Percentiles rank a stretch among this genome's conserved stretches.
These are phyloP conservation scores for Amylocystis lapponica DNA, from an alignment of 768 basidiomycete genomes.

Conservation along the genomic window DNA sequence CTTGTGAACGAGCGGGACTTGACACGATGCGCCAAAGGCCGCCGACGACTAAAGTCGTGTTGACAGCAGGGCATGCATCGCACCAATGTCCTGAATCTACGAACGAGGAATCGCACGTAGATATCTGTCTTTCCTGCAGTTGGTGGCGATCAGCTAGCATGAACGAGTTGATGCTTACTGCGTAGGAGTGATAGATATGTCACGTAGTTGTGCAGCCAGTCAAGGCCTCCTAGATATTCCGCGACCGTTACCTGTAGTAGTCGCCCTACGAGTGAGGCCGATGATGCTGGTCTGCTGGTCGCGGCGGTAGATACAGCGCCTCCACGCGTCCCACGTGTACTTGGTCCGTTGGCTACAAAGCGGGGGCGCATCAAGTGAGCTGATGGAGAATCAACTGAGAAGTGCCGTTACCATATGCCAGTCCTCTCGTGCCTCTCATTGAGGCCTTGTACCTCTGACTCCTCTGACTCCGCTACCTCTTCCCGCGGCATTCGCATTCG, in stretches of 20 bases:
- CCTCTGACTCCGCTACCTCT: conserved; percentile 58
- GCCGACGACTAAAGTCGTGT: too few species aligned
- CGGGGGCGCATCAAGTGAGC: neutral
- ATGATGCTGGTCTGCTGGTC: neutral
- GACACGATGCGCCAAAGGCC: too few species aligned
- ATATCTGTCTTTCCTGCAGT: too few species aligned
- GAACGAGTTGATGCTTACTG: too few species aligned
- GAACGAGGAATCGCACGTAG: too few species aligned
- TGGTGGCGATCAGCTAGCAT: too few species aligned
- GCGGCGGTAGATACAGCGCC: neutral
- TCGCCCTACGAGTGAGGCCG: neutral
- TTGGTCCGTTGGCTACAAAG: neutral
- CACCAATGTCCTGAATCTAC: too few species aligned
- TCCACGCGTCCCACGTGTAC: neutral
- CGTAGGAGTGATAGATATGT: too few species aligned
- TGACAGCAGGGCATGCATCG: too few species aligned
- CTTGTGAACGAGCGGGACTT: too few species aligned
- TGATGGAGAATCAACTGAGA: neutral
- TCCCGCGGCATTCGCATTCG: conserved; percentile 13
- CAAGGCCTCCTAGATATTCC: too few species aligned
- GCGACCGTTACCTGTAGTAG: neutral
- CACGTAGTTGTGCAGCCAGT: too few species aligned
- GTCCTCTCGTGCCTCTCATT: conserved; percentile 33
- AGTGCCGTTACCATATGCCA: conserved; percentile 4
- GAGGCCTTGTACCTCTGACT: conserved; percentile 69